Evolutionary conservation across 345 rosid species (phyloP), one percentile per base, ranked within the genome.

Genomic region (Camelina hispida): DNA sequence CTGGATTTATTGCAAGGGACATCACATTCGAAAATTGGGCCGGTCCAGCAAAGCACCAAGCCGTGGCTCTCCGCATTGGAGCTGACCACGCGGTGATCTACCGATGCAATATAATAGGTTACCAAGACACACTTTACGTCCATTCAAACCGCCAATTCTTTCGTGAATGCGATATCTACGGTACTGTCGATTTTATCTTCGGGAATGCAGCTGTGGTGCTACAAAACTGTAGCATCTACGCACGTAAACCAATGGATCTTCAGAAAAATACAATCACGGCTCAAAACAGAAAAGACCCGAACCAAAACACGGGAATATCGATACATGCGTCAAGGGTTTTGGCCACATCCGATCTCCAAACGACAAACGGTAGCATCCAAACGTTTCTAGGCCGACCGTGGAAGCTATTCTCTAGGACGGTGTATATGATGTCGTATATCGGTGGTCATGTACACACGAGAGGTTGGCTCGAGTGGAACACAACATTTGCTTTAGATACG

Each of bases 401-500:
- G 99, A 95, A 93, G 73, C 62, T 87, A 15, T 95, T 80, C 78
- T 90, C 99, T 0, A 83, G 99, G 65, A 63, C 79, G 4, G 98
- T 92, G 30, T 84, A 81, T 85, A 84, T 95, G 97, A 34, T 87
- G 59, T 79, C 98, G 0, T 86, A 76, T 81, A 82, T 95, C 10
- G 90, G 98, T 6, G 84, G 79, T 65, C 99, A 92, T 80, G 71
- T 95, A n/a, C 89, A 90, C 73, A 88, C 96, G 0, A 80, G 85
- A 64, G 99, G 99, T 7, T 95, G 99, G 99, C 86, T 95, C 2
- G 99, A 95, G 79, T 95, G 99, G 99, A 87, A 88, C 51, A 66
- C 82, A 1, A 73, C 87, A 0, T 92, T 88, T 68, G 98, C 99
- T 4, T 81, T 93, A 0, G 97, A 95, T 75, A 88, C 98, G 2